These are phyloP conservation scores for Cucumis cinereus DNA, from an alignment of 306 rosid species.

Conservation along the genomic window DNA sequence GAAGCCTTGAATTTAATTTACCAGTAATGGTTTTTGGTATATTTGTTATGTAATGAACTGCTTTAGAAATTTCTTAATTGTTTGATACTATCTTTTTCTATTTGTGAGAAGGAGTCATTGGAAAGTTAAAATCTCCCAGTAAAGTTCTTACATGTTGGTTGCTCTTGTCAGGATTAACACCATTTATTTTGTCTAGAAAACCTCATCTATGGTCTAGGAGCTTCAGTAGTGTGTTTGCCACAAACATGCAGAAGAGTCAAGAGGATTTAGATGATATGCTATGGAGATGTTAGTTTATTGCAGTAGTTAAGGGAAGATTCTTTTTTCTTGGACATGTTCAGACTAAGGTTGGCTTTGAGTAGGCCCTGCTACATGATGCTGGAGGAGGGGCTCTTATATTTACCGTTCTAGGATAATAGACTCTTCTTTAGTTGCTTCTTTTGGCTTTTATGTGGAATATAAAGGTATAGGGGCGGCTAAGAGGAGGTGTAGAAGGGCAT, in stretches of 20 bases:
- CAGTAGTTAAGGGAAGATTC: not conserved
- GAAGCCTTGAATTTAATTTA: not conserved
- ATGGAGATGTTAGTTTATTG: not conserved
- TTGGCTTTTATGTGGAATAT: not conserved
- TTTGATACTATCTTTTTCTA: not conserved
- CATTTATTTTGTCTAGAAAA: not conserved
- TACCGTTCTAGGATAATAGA: not conserved
- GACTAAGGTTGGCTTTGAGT: not conserved
- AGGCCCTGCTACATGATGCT: not conserved
- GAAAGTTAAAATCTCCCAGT: not conserved
- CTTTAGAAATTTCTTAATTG: not conserved
- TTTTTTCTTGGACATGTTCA: not conserved
- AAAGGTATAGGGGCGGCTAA: not conserved
- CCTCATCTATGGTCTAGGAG: not conserved
- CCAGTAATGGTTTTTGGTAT: not conserved
- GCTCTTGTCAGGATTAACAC: not conserved
- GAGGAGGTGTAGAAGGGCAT: not conserved
- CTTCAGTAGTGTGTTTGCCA: not conserved
- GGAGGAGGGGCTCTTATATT: not conserved
- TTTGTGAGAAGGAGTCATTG: not conserved
- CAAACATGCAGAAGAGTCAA: not conserved
- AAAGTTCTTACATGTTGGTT: not conserved
- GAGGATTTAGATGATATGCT: not conserved
- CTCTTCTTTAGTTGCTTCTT: not conserved
- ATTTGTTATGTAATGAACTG: not conserved